Conservation (phyloP, 2,329 filamentous ascomycete genomes). For the Truncatella angustata region DNA sequence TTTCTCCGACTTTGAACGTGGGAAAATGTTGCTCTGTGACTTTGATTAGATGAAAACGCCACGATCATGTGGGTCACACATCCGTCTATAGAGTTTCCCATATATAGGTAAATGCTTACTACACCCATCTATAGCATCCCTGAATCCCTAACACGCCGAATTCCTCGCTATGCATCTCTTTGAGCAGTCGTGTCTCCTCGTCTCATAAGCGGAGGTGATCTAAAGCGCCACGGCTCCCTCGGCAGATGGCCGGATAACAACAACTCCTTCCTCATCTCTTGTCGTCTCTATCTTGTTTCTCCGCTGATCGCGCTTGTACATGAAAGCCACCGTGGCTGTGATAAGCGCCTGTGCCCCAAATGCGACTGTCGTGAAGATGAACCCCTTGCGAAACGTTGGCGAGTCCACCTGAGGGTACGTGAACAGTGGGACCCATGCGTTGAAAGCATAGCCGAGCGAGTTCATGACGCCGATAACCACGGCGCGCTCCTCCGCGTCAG, state of each 20-base stretch:
- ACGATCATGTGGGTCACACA: too few relatives aligned
- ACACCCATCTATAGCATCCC: too few relatives aligned
- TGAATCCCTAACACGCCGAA: too few relatives aligned
- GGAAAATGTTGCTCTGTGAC: too few relatives aligned
- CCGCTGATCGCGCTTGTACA: slow-evolving; percentile 18
- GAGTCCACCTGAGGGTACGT: slow-evolving; percentile 28
- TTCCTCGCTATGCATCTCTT: too few relatives aligned
- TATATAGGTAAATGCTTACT: background rate
- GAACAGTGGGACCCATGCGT: slow-evolving; percentile 33
- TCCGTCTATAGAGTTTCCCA: background rate
- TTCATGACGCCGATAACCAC: slow-evolving; percentile 41
- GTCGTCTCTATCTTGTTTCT: background rate
- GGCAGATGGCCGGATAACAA: background rate
- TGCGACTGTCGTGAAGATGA: slow-evolving; percentile 19
- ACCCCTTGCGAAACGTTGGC: slow-evolving; percentile 27
- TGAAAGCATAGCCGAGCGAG: slow-evolving; percentile 34
- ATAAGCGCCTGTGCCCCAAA: slow-evolving; percentile 20
- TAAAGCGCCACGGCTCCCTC: background rate
- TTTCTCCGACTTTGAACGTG: too few relatives aligned
- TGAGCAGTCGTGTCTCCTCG: too few relatives aligned
- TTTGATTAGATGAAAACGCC: too few relatives aligned
- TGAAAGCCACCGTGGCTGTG: slow-evolving; percentile 18
- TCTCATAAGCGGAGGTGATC: too few relatives aligned
- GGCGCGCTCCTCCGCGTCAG: slow-evolving; percentile 39
- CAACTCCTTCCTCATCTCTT: slow-evolving; percentile 3